Evolutionary conservation across 768 basidiomycete species (phyloP).

Genomic region (Boletales sp.): DNA sequence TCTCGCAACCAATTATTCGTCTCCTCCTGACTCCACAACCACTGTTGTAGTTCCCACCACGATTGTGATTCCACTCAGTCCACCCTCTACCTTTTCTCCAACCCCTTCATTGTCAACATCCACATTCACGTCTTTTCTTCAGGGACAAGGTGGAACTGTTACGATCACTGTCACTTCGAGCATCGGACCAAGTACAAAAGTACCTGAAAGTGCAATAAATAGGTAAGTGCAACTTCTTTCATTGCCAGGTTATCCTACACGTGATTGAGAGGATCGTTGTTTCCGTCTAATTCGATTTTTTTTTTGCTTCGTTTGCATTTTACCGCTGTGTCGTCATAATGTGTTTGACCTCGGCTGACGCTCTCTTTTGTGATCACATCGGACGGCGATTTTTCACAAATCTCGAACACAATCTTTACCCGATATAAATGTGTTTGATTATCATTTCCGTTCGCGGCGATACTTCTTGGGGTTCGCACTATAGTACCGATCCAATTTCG

Average conservation of each 20-base stretch:
- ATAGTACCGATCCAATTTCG: constrained; percentile 13
- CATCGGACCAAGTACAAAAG: constrained; percentile 21
- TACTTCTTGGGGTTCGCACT: constrained; percentile 1
- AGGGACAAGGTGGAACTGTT: constrained; percentile 9
- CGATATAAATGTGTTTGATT: neutral
- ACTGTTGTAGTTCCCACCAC: constrained; percentile 16
- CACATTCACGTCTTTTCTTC: constrained; percentile 16
- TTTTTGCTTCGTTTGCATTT: constrained; percentile 7
- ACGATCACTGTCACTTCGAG: constrained; percentile 21
- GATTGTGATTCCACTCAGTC: constrained; percentile 3
- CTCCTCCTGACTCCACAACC: constrained; percentile 2
- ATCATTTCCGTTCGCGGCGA: constrained; percentile 3
- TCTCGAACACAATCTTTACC: constrained; percentile 5
- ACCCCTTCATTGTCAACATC: constrained; percentile 16
- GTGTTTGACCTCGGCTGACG: constrained; percentile 14
- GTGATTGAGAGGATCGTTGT: constrained; percentile 8
- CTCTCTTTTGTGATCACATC: constrained; percentile 13
- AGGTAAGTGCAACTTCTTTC: constrained; percentile 15
- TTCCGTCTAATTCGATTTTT: constrained; percentile 4
- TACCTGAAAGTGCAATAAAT: neutral
- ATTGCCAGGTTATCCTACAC: neutral
- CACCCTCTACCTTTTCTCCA: neutral
- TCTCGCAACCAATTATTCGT: neutral
- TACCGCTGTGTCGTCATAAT: constrained; percentile 18
- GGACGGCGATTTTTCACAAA: constrained; percentile 1